Evolutionary conservation across 345 rosid species (phyloP).

Genomic region (Dovyalis caffra): DNA sequence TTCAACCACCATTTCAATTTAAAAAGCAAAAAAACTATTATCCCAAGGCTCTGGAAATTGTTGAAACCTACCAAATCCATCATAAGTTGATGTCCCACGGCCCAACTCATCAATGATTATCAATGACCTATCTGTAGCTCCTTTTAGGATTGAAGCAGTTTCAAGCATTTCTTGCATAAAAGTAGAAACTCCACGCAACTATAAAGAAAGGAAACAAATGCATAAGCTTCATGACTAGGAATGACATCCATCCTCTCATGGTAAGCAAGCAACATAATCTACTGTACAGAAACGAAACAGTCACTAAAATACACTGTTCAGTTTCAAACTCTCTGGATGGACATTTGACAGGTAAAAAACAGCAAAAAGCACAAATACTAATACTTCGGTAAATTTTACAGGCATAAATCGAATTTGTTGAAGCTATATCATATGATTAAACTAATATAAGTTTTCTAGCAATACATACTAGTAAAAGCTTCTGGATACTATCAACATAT

Average conservation of each 20-base stretch:
- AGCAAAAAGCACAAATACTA: not conserved
- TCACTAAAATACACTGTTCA: not conserved
- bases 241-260: not conserved
- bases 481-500: not conserved
- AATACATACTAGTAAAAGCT: not conserved
- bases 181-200: constrained; percentile 96
- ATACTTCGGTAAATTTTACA: too few species aligned
- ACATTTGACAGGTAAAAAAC: not conserved
- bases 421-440: not conserved
- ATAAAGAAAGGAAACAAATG: constrained; percentile 12
- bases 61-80: constrained; percentile 84
- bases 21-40: not conserved
- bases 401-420: not conserved
- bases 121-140: constrained; percentile 83
- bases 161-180: constrained; percentile 99
- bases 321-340: not conserved
- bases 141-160: constrained; percentile 93
- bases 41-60: not conserved
- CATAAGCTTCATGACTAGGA: constrained; percentile 5
- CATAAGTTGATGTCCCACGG: constrained; percentile 96
- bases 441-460: not conserved
- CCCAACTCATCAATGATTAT: constrained; percentile 97
- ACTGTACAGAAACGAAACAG: not conserved
- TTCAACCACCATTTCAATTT: not conserved
- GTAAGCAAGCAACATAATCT: not conserved